A percentile compares a stretch with the other conserved stretches of the same genome.
These are phyloP conservation scores for Babesia bigemina DNA, from an alignment of 169 alveolate species.

Conservation along the genomic window DNA sequence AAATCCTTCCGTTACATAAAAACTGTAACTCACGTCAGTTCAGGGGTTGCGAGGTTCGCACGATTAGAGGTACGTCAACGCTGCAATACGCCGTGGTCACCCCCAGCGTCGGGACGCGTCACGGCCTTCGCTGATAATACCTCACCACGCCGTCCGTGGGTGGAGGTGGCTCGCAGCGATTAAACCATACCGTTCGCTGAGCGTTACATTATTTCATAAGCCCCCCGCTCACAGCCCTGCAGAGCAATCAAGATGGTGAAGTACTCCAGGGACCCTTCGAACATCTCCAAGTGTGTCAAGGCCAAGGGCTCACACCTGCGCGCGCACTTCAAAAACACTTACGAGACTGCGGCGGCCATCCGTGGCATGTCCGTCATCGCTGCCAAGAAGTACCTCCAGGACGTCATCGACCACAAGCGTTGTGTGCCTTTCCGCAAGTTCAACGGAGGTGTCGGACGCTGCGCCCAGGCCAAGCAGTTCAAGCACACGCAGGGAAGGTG, in stretches of 20 bases:
- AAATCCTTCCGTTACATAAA: constrained; percentile 12
- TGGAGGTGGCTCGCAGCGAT: not conserved
- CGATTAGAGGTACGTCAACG: constrained; percentile 2
- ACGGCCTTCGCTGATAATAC: not conserved
- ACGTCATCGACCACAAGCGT: constrained; percentile 94
- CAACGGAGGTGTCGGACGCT: constrained; percentile 97
- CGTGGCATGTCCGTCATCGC: constrained; percentile 90
- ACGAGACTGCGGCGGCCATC: constrained; percentile 95
- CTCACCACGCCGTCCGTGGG: not conserved
- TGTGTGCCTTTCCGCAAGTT: constrained; percentile 95
- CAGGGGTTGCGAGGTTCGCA: constrained; percentile 8
- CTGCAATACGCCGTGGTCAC: constrained; percentile 15
- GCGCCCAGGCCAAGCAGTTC: constrained; percentile 95
- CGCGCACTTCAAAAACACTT: constrained; percentile 95
- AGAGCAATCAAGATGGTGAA: constrained; percentile 62
- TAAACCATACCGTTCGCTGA: not conserved
- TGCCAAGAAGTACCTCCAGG: constrained; percentile 93
- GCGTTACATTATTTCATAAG: not conserved
- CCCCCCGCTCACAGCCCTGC: not conserved
- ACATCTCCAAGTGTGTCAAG: constrained; percentile 66
- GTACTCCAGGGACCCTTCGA: constrained; percentile 68
- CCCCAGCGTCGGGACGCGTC: not conserved
- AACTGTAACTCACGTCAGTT: not conserved
- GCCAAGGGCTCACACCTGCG: constrained; percentile 88
- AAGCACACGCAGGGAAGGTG: constrained; percentile 96